Evolutionary conservation across 2,329 filamentous ascomycete species (phyloP), one percentile per base, ranked within the genome.

Genomic region (Aspergillus japonicus): DNA sequence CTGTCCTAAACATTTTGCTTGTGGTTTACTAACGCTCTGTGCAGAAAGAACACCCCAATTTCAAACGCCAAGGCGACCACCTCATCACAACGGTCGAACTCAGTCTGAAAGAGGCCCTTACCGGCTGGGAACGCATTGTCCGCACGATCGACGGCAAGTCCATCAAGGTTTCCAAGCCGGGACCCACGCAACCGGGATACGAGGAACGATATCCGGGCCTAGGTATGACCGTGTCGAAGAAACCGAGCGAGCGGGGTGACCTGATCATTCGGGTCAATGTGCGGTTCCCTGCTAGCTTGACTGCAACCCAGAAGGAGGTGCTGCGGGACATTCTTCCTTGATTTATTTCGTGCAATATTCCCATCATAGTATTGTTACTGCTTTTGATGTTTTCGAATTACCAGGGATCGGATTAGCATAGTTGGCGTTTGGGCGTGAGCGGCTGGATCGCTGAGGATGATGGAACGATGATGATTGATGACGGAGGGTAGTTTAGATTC

Each of bases 211-310:
- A 90, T 73, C 95, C 95, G 0, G 85, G 86, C 5, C 82, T 91
- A n/a, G 95, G 95, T 60, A 98, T 99, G 95, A 92, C 93, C 42
- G 87, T 95, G 70, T 91, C 91, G 62, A 98, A 96, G 84, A 94
- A 92, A 73, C 91, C 91, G 0, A 86, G 81, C 60, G 85, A 92
- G 69, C 85, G 94, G 58, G 95, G 95, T 24, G 92, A 96, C 72
- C 91, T 99, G 66, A 80, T 98, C 60, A 84, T 99, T 61, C 90
- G 88, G 61, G 93, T 96, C 70, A 95, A 95, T 71, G 93, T 99
- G 75, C 93, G 91, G 73, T 98, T 96, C 80, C 95, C 95, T 0
- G 88, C 87, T 3, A 88, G 78, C 47, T 77, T 99, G 76, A 94
- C 91, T 4, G 59, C 83, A 7, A 80, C 84, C 4, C 94, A 98